Base-by-base conservation (phyloP, 2,329 filamentous ascomycete genomes). In the Pseudogymnoascus sp. region DNA sequence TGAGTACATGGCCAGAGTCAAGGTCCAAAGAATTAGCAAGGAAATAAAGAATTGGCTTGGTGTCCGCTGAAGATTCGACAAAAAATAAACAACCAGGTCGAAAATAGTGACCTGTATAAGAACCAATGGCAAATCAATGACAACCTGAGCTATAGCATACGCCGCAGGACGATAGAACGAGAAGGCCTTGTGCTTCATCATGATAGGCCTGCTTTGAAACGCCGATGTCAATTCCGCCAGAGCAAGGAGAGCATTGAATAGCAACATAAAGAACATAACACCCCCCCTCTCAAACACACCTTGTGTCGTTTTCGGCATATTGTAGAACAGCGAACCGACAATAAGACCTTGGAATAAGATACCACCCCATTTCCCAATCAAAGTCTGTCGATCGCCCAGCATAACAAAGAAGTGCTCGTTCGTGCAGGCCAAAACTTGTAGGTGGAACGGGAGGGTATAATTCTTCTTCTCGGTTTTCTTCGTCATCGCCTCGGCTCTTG, bases 81-180 rank as follows among this genome's bases (percentile, higher is more conserved):
- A 88, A 76, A 96, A 96, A 77, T 96, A 96, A 2, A 96, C 76
- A 1, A 85, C 81, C 33, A 93, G 61, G 72, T 96, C 96, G 80
- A 96, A 96, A 3, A 84, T 76, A 67, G 96, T 81, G 1, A 84
- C 77, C 69, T 93, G 93, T n/a, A 76, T 38, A 7, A 96, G 75
- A 75, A 95, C 96, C 75, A 91, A 91, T 0, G 93, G 93, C 76
- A 96, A 77, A 70, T 97, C 93, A 67, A 84, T 88, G 38, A 96
- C 76, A 88, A 95, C 93, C 13, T 89, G 93, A 0, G 90, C 86
- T 64, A 91, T 81, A 15, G 91, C 90, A 60, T 60, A 60, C 19
- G 59, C 59, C 1, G 59, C 33, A 17, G 64, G 64, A 4, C 64
- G 62, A 35, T 65, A 65, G 62, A 65, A 65, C 3, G 53, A 61